Conservation (phyloP, 2,329 filamentous ascomycete species). For the Cordyceps tenuipes region DNA sequence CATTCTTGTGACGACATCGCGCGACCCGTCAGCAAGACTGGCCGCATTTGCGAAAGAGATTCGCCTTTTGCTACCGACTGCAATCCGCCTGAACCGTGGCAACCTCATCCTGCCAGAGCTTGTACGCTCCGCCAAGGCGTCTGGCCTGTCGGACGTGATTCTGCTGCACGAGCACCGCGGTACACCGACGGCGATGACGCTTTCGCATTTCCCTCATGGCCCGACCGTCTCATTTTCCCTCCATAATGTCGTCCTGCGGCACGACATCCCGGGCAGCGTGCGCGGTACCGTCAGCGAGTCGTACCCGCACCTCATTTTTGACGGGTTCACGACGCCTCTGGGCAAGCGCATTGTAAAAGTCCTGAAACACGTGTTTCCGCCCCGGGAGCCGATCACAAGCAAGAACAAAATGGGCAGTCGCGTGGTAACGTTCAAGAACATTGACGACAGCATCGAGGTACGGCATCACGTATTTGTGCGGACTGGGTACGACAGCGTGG, state of each 20-base stretch:
- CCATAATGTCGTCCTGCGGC: conserved; percentile 85
- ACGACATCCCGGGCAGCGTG: conserved; percentile 83
- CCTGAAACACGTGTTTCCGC: conserved; percentile 89
- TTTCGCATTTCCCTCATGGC: conserved; percentile 82
- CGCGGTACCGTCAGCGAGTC: conserved; percentile 84
- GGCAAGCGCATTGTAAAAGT: conserved; percentile 82
- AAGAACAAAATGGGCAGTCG: conserved; percentile 74
- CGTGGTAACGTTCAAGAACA: conserved; percentile 89
- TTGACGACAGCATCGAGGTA: conserved; percentile 89
- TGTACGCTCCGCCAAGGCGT: conserved; percentile 69
- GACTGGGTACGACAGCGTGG: conserved; percentile 82
- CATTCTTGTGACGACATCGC: conserved; percentile 82
- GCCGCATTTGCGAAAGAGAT: conserved; percentile 92
- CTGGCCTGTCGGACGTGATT: conserved; percentile 75
- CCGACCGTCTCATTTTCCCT: conserved; percentile 74
- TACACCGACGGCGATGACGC: conserved; percentile 79
- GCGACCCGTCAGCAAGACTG: conserved; percentile 76
- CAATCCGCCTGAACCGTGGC: conserved; percentile 83
- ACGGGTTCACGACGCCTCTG: conserved; percentile 76
- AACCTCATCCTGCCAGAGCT: conserved; percentile 83
- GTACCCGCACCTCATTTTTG: conserved; percentile 92
- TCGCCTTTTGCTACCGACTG: conserved; percentile 71
- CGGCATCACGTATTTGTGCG: conserved; percentile 78
- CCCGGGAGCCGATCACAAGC: conserved; percentile 64
- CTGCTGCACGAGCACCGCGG: conserved; percentile 89